Percentiles rank a stretch among this genome's conserved stretches.
These are phyloP conservation scores for Trichoderma gracile DNA, from an alignment of 2,329 filamentous ascomycete genomes.

Conservation along the genomic window DNA sequence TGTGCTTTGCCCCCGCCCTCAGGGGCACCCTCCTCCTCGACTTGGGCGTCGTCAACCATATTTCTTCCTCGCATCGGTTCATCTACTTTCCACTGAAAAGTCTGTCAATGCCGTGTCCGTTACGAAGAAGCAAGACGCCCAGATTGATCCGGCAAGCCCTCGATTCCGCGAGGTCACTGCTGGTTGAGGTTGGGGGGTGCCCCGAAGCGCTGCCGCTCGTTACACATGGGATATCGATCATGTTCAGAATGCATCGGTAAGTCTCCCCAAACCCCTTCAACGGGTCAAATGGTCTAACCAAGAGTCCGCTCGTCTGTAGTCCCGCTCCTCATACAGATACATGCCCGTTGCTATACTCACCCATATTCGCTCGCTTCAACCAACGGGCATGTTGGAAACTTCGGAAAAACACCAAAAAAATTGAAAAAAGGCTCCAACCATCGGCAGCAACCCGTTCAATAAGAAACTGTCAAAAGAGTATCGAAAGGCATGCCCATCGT, in stretches of 20 bases:
- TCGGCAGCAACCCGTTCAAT: not conserved
- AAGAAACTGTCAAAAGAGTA: not conserved
- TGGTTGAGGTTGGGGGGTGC: not conserved
- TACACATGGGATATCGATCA: not conserved
- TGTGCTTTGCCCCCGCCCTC: not conserved
- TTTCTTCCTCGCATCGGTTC: not conserved
- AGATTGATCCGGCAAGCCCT: not conserved
- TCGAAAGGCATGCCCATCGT: not conserved
- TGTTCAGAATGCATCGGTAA: not conserved
- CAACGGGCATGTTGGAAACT: not conserved
- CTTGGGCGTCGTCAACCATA: not conserved
- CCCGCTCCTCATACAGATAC: not conserved
- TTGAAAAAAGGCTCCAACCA: not conserved
- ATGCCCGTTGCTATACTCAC: not conserved
- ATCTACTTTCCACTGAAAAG: not conserved
- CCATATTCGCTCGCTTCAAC: not conserved
- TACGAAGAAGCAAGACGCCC: not conserved
- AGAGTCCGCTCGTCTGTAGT: not conserved
- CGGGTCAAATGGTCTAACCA: not conserved
- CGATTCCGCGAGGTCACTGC: not conserved
- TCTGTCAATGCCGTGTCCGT: not conserved
- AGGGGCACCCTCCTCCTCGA: not conserved
- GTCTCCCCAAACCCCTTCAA: not conserved
- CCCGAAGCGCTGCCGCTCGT: not conserved
- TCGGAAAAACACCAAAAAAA: not conserved